Percentiles rank a stretch among this genome's conserved stretches.
Conservation (phyloP, 371 early-diverging fungal genomes). For the Funneliformis caledonium region DNA sequence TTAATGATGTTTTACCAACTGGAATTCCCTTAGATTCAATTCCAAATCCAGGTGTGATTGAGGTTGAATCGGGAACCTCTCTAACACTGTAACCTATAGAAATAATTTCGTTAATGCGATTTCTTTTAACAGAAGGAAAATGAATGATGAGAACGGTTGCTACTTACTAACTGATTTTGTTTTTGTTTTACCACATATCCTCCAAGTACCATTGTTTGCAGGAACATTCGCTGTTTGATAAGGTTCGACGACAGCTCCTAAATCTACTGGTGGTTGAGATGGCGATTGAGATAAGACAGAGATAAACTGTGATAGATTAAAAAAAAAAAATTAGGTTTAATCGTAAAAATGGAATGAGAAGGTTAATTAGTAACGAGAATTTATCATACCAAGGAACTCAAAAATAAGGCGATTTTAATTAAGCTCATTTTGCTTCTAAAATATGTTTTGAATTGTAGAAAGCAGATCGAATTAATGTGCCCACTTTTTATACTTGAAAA, state of each 20-base stretch:
- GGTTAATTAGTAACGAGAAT: no score
- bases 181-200: neutral
- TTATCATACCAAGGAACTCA: no score
- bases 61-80: neutral
- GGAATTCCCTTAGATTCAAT: neutral
- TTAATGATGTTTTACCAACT: neutral
- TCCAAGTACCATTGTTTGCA: slow-evolving; percentile 10
- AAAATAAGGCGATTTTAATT: no score
- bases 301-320: neutral
- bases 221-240: neutral
- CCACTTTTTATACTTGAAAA: no score
- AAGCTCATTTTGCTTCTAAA: no score
- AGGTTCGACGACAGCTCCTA: neutral
- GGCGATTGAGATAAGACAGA: neutral
- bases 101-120: neutral
- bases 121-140: neutral
- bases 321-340: no score
- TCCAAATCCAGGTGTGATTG: neutral
- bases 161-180: slow-evolving; percentile 18
- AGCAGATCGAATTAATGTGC: no score
- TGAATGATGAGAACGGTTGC: neutral
- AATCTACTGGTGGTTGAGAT: neutral
- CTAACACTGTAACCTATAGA: neutral
- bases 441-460: no score
- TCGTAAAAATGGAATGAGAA: no score